Base-by-base conservation (phyloP, 2,329 filamentous ascomycete species). In the Alternaria alternata region DNA sequence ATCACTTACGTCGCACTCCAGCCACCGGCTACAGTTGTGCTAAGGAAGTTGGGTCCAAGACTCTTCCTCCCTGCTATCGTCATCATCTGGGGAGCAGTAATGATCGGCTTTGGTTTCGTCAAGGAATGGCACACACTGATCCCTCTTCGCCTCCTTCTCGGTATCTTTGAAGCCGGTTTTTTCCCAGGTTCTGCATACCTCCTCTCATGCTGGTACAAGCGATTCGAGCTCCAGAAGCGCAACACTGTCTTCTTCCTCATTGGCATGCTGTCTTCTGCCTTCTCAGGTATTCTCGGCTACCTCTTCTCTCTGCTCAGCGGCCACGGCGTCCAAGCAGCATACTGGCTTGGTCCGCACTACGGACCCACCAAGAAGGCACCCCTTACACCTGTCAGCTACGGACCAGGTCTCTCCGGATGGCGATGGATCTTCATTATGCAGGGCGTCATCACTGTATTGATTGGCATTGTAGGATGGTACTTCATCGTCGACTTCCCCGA, bases 191-290 rank as follows among this genome's bases (percentile, higher is more conserved):
- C 59, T 3, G 62, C 84, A 18, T 87, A 85, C 68, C 82, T 87
- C 51, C 79, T 88, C 7, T 86, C 84, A 1, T 85, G 85, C 75
- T 89, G 86, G 85, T 89, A 88, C 64, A 83, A 83, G 51, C 80
- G 83, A 20, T 82, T 84, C 47, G 86, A 88, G 67, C 76, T 83
- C 57, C 84, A 86, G 51, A 86, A 82, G 54, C 79, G 86, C 6
- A 82, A 87, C 54, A 83, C 84, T 3, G 75, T 88, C n/a, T 88
- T 88, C 70, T 87, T 83, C 69, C 63, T 69, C 55, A 69, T 69
- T 7, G 69, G 67, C 36, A 70, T 69, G 67, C 46, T 71, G 36
- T 67, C 67, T 2, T 70, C 69, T 20, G 69, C 66, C 22, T 70
- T 71, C 54, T 70, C 66, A 2, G 69, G 69, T n/a, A 70, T 71